Evolutionary conservation across 805 yeast species (phyloP), one percentile per base, ranked within the genome.

Genomic region (Babjeviella inositovora): DNA sequence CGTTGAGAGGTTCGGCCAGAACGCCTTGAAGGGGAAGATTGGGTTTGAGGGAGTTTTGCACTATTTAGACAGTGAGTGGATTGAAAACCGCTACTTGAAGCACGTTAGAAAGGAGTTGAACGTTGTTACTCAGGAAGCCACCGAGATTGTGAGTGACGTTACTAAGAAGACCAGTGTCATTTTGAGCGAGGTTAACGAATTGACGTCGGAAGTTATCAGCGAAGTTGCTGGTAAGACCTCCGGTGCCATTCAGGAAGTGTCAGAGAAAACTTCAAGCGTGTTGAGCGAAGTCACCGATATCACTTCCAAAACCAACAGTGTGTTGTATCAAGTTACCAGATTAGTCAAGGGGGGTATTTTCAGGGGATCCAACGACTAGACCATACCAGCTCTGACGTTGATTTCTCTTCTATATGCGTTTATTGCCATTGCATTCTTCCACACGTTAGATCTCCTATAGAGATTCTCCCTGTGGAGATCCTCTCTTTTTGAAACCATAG

Each of bases 41-140:
- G 98, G 95, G 0, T 85, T 87, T 35, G 97, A 90, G 31, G 45
- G 66, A 3, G 96, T 90, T 3, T 54, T 87, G 26, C 43, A 64
- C 41, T 57, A 7, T 49, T 69, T 19, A 53, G 57, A 18, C 53
- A 54, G 28, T 51, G 61, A 59, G 46, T 47, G 13, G 17, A 18
- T 25, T 18, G 21, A 21, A 9, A 24, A 25, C 14, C 18, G 18
- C 11, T 25, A 25, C 14, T 18, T 17, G 4, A 24, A 20, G 3
- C 21, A 20, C 13, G 26, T 23, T 7, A 18, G 19, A 5, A 22
- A 11, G 11, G 25, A 23, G 12, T 22, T 23, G 13, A 24, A 24
- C 13, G 26, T 17, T 3, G 26, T 20, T 8, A 24, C 20, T 6
- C 18, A 23, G 10, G 28, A 25, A 12, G 26, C 20, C 9, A 24